Base-by-base conservation (phyloP, 495 filamentous ascomycete genomes). In the Podospora pseudocomata region DNA sequence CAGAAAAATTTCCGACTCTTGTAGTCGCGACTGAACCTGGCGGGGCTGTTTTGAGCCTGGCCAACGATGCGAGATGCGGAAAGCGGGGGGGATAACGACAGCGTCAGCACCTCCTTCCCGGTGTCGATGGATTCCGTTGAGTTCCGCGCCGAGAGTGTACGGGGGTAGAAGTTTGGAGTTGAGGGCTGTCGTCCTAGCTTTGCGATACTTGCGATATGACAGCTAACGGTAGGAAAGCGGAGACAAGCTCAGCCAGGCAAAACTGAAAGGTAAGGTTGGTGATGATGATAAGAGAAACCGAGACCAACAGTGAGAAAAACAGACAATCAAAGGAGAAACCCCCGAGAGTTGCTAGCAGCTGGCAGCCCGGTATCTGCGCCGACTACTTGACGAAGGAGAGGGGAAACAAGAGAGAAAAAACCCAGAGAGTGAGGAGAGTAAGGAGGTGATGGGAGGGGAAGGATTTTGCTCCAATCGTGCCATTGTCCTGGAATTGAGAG, bases 331-430 rank as follows among this genome's bases (percentile, higher is more conserved):
- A 79, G 78, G 76, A 80, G 78, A 75, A 80, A 75, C 80, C 80
- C 78, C 81, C 80, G 78, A 73, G 76, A 76, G 79, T 79, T 79
- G 79, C 78, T 75, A 77, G 77, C 80, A 76, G 69, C 76, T 73
- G 59, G 65, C 74, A 72, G 76, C 70, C 74, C 71, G 39, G 9
- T 49, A 70, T 68, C 75, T 70, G 69, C 60, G 67, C 69, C 65
- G 71, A 70, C 71, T 67, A 67, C 71, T 74, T 67, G 75, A 71
- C 62, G 66, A 68, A 60, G 67, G 70, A 73, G 70, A 68, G 32
- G 44, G 64, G 34, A 59, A 65, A 49, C 39, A 49, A 67, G 57
- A 60, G 57, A 60, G 66, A 72, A 73, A 74, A 75, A 73, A 53
- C 32, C n/a, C 23, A 30, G 32, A 30, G 58, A 32, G 4, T 32